These are phyloP conservation scores for Aspergillus funiculosus DNA, from an alignment of 495 filamentous ascomycete genomes.

Conservation along the genomic window DNA sequence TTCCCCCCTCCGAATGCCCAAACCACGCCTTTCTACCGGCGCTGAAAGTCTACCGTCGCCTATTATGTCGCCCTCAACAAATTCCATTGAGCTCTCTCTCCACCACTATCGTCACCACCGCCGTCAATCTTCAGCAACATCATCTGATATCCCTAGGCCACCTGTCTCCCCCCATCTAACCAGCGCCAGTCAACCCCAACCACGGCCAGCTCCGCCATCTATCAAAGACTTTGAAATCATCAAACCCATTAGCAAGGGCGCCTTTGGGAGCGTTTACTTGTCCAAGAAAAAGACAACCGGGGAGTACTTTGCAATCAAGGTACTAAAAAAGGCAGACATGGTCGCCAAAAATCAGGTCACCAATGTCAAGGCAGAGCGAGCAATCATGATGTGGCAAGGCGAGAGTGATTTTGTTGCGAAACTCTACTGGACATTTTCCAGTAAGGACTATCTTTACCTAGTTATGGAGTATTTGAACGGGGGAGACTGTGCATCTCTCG, in stretches of 20 bases:
- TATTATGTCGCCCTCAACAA: slow-evolving; percentile 79
- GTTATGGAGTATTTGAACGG: slow-evolving; percentile 99
- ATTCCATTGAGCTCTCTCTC: slow-evolving; percentile 65
- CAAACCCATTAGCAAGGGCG: slow-evolving; percentile 98
- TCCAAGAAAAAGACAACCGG: slow-evolving; percentile 98
- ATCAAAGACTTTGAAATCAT: slow-evolving; percentile 99
- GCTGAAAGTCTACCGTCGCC: slow-evolving; percentile 77
- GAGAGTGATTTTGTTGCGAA: slow-evolving; percentile 99
- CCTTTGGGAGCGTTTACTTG: slow-evolving; percentile 95
- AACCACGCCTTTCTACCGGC: slow-evolving; percentile 70
- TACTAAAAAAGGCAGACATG: slow-evolving; percentile 98
- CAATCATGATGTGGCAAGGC: slow-evolving; percentile 99
- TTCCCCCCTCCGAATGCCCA: slow-evolving; percentile 81
- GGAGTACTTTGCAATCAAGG: slow-evolving; percentile 98
- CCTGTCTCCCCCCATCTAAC: slow-evolving; percentile 78
- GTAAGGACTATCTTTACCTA: slow-evolving; percentile 97
- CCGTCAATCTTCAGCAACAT: slow-evolving; percentile 83
- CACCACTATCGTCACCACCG: slow-evolving; percentile 68
- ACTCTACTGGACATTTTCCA: slow-evolving; percentile 98
- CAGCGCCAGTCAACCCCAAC: slow-evolving; percentile 62
- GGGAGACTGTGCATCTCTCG: slow-evolving; percentile 91
- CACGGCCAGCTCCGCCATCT: slow-evolving; percentile 80
- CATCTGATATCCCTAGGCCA: slow-evolving; percentile 61
- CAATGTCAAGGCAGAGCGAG: slow-evolving; percentile 95
- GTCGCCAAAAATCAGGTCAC: slow-evolving; percentile 99